Evolutionary conservation across 2,329 filamentous ascomycete species (phyloP).

Genomic region (Fusarium solani-melongenae): DNA sequence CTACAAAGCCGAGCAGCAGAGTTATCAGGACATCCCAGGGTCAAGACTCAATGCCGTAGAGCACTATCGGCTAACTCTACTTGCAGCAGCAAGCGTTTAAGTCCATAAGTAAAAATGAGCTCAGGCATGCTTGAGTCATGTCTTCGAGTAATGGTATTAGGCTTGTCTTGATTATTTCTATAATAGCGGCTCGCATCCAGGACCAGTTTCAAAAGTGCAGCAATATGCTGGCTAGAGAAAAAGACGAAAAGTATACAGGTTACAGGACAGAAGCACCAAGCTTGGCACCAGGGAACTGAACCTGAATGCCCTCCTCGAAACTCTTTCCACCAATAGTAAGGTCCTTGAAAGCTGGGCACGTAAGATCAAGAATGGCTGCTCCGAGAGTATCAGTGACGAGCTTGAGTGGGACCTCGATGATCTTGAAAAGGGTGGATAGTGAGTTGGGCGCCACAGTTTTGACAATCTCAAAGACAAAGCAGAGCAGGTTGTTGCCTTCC

Average conservation of each 20-base stretch:
- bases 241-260: neutral
- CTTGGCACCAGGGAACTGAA: slow-evolving; percentile 12
- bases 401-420: neutral
- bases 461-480: slow-evolving; percentile 20
- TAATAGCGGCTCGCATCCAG: neutral
- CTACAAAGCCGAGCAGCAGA: too few species aligned
- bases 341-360: slow-evolving; percentile 17
- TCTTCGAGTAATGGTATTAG: neutral
- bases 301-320: slow-evolving; percentile 1
- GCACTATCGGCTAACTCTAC: neutral
- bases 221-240: neutral
- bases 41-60: neutral
- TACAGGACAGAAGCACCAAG: neutral
- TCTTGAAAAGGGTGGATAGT: neutral
- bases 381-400: slow-evolving; percentile 4
- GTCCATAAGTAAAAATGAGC: too few species aligned
- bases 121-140: neutral
- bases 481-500: slow-evolving; percentile 14
- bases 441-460: slow-evolving; percentile 13
- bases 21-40: neutral
- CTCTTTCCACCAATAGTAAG: neutral
- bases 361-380: neutral
- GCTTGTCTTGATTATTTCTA: neutral
- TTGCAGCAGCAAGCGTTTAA: neutral
- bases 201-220: neutral